Conservation (phyloP, 148 eudicot genomes). For the Talinum fruticosum region DNA sequence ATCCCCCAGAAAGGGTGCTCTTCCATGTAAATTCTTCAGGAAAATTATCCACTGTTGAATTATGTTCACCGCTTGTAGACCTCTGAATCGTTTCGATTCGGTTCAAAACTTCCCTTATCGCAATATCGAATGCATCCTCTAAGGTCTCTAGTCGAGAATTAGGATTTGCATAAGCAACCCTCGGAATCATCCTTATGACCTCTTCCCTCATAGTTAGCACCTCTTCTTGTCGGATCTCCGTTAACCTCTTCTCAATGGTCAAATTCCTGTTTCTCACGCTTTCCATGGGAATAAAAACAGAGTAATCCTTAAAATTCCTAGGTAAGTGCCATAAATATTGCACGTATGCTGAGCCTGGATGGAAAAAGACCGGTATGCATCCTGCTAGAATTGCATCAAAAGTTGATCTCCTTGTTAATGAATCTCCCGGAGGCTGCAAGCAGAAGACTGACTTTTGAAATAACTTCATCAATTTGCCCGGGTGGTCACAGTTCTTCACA, state of each 20-base stretch:
- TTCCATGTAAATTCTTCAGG: constrained; percentile 63
- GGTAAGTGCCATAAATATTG: constrained; percentile 90
- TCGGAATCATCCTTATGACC: constrained; percentile 61
- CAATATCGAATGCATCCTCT: constrained; percentile 75
- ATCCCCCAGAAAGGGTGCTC: constrained; percentile 42
- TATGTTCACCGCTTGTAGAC: constrained; percentile 35
- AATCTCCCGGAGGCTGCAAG: constrained; percentile 84
- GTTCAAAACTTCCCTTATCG: constrained; percentile 46
- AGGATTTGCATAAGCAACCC: constrained; percentile 53
- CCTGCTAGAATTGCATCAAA: constrained; percentile 71
- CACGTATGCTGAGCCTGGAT: constrained; percentile 59
- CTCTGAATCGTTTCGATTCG: constrained; percentile 34
- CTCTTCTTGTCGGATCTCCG: constrained; percentile 24
- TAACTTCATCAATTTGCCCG: constrained; percentile 38
- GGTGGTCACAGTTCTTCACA: constrained; percentile 41
- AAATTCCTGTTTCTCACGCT: constrained; percentile 35
- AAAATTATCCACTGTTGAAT: constrained; percentile 27
- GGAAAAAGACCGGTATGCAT: constrained; percentile 75
- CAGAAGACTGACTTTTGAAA: constrained; percentile 66
- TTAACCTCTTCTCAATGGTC: constrained; percentile 40
- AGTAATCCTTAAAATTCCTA: constrained; percentile 43
- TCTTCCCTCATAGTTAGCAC: constrained; percentile 51
- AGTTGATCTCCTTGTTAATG: constrained; percentile 62
- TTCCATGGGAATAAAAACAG: constrained; percentile 51
- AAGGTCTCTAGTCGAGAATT: constrained; percentile 32